phyloP scores from a whole-genome alignment of 2,329 filamentous ascomycete genomes.

The Xylaria sp. region DNA sequence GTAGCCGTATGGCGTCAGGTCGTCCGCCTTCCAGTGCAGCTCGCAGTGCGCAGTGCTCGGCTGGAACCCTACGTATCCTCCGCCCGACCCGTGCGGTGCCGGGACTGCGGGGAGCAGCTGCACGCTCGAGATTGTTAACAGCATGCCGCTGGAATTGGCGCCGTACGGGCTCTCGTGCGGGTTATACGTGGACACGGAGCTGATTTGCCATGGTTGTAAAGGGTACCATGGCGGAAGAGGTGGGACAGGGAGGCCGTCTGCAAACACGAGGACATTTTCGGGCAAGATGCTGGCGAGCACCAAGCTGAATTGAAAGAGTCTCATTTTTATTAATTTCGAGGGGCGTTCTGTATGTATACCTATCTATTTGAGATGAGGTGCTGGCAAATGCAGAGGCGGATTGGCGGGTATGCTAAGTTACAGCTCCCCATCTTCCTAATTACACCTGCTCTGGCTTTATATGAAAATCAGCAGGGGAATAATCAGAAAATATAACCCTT shows the following conservation, averaged over 20 bases:
- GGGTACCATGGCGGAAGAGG: conserved; percentile 45
- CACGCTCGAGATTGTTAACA: conserved; percentile 40
- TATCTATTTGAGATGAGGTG: background rate
- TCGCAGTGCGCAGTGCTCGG: conserved; percentile 39
- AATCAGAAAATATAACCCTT: background rate
- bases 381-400: background rate
- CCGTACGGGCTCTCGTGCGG: conserved; percentile 40
- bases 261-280: background rate
- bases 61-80: conserved; percentile 42
- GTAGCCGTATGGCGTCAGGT: conserved; percentile 38
- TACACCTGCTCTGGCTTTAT: conserved; percentile 11
- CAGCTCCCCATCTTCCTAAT: background rate
- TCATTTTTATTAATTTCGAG: conserved; percentile 24
- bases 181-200: conserved; percentile 32
- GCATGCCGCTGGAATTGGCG: conserved; percentile 37
- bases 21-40: conserved; percentile 40
- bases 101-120: conserved; percentile 35
- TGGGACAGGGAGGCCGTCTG: conserved; percentile 18
- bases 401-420: background rate
- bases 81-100: conserved; percentile 43
- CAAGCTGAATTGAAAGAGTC: conserved; percentile 4
- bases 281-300: conserved; percentile 20
- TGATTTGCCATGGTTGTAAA: conserved; percentile 40
- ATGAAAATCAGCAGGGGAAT: background rate
- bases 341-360: background rate